phyloP scores from a whole-genome alignment of 768 basidiomycete genomes.

The Lentinula boryana region DNA sequence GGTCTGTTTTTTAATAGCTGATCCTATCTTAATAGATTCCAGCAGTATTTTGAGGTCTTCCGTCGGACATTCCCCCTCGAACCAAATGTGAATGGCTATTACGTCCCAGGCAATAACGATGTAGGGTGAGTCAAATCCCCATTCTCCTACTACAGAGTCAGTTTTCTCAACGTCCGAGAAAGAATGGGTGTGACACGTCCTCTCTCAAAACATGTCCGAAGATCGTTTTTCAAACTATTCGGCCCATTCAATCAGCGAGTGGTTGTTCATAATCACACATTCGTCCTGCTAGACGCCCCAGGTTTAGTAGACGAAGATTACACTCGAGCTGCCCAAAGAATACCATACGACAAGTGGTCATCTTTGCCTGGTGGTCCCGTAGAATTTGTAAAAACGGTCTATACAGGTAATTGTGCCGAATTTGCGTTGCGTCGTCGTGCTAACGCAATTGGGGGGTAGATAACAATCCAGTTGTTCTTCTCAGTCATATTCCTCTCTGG shows the following conservation, averaged over 20 bases:
- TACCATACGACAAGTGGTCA: constrained; percentile 50
- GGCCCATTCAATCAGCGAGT: constrained; percentile 64
- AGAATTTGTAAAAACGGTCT: constrained; percentile 49
- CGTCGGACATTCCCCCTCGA: constrained; percentile 49
- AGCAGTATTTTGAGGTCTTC: constrained; percentile 54
- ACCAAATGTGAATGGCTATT: constrained; percentile 37
- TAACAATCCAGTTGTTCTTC: constrained; percentile 51
- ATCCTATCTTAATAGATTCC: constrained; percentile 41
- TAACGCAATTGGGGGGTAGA: constrained; percentile 12
- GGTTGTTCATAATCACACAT: constrained; percentile 60
- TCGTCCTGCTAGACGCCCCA: constrained; percentile 71
- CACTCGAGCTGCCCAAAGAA: constrained; percentile 43
- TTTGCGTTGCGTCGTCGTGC: neutral
- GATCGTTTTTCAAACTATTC: constrained; percentile 55
- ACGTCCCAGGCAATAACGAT: constrained; percentile 80
- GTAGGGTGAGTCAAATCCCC: constrained; percentile 42
- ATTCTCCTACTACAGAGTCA: neutral
- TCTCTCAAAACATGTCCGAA: constrained; percentile 48
- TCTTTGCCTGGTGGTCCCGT: constrained; percentile 49
- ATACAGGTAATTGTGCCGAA: constrained; percentile 20
- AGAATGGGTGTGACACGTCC: constrained; percentile 52
- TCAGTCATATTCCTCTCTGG: constrained; percentile 84
- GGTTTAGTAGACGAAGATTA: constrained; percentile 84
- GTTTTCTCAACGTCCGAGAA: constrained; percentile 1
- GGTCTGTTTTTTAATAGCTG: neutral